These are phyloP conservation scores for Acanthamoeba triangularis DNA, from an alignment of 208 protist genomes.

Conservation along the genomic window DNA sequence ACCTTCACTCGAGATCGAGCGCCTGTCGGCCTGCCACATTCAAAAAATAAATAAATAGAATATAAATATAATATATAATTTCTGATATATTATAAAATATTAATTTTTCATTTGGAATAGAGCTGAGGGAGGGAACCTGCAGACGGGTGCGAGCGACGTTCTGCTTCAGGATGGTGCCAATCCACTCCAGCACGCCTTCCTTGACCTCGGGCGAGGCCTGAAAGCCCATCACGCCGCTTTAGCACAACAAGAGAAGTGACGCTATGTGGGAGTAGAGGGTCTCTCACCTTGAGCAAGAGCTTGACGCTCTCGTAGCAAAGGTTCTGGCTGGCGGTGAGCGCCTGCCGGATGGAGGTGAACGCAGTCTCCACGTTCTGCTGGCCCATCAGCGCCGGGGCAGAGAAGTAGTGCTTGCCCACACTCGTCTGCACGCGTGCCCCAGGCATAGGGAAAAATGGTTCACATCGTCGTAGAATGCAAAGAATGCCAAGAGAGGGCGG, in stretches of 20 bases:
- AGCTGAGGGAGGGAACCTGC: not conserved
- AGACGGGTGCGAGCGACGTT: constrained; percentile 60
- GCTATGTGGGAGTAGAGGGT: not conserved
- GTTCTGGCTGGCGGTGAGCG: constrained; percentile 60
- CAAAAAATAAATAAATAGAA: not conserved
- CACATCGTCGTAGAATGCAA: too few relatives aligned
- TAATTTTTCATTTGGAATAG: not conserved
- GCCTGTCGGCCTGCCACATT: constrained; percentile 38
- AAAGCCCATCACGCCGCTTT: not conserved
- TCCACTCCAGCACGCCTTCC: constrained; percentile 66
- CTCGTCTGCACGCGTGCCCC: constrained; percentile 2
- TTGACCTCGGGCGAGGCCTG: constrained; percentile 49
- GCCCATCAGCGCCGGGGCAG: constrained; percentile 29
- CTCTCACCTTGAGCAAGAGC: constrained; percentile 45
- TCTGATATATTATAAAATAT: too few relatives aligned
- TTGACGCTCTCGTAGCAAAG: constrained; percentile 56
- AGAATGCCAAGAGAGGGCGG: too few relatives aligned
- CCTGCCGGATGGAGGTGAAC: constrained; percentile 24
- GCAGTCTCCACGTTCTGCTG: constrained; percentile 66
- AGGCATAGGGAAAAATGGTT: not conserved
- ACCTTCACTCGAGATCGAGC: constrained; percentile 49
- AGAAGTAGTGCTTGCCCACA: constrained; percentile 76
- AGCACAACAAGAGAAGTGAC: not conserved
- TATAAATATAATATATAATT: not conserved
- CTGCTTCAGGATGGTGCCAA: constrained; percentile 21